Percentiles rank a stretch among this genome's conserved stretches.
These are phyloP conservation scores for Pseudozyma sp. DNA, from an alignment of 1,284 basidiomycete species.

Conservation along the genomic window DNA sequence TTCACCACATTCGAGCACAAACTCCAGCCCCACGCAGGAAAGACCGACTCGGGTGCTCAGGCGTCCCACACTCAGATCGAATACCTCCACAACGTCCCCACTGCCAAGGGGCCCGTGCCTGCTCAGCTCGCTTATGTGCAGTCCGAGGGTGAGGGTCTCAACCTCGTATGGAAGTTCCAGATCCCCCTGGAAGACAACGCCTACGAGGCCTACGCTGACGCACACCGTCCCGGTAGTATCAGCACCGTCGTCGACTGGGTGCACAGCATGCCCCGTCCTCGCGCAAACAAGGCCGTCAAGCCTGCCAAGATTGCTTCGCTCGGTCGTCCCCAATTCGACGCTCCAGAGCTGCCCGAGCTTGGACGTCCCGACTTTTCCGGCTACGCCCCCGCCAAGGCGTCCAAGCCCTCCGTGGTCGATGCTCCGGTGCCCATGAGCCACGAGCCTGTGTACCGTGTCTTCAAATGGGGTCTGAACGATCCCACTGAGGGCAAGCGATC, in stretches of 20 bases:
- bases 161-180: slow-evolving; percentile 58
- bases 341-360: slow-evolving; percentile 36
- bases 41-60: slow-evolving; percentile 44
- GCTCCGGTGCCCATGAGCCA: slow-evolving; percentile 23
- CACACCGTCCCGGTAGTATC: slow-evolving; percentile 48
- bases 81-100: slow-evolving; percentile 55
- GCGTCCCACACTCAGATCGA: slow-evolving; percentile 48
- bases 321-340: slow-evolving; percentile 29
- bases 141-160: slow-evolving; percentile 38
- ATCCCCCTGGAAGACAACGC: slow-evolving; percentile 58
- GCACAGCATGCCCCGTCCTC: slow-evolving; percentile 47
- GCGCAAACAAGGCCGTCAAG: slow-evolving; percentile 20
- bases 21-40: slow-evolving; percentile 48
- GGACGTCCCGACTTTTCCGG: slow-evolving; percentile 51
- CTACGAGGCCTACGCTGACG: slow-evolving; percentile 61
- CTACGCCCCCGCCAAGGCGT: slow-evolving; percentile 23
- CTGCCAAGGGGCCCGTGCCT: slow-evolving; percentile 56
- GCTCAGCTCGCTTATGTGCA: slow-evolving; percentile 61
- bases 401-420: slow-evolving; percentile 9
- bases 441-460: slow-evolving; percentile 52
- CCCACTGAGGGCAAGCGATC: slow-evolving; percentile 58
- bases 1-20: slow-evolving; percentile 55
- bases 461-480: slow-evolving; percentile 62
- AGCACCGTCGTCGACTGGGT: slow-evolving; percentile 59
- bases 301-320: slow-evolving; percentile 18